Conservation (phyloP, 2,329 filamentous ascomycete genomes). For the Periconia sp. region DNA sequence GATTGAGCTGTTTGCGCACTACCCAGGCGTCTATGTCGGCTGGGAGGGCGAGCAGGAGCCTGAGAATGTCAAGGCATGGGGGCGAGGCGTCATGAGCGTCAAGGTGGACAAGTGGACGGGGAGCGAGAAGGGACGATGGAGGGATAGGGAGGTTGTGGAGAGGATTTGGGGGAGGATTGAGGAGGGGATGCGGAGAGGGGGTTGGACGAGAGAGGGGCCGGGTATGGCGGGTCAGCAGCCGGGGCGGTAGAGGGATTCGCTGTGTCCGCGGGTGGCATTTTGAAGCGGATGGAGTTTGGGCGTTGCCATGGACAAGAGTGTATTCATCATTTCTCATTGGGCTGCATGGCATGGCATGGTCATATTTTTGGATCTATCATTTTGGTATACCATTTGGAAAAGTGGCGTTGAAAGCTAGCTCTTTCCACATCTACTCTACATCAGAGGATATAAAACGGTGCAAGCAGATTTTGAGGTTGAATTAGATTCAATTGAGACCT, state of each 20-base stretch:
- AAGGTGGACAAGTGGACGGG: constrained; percentile 82
- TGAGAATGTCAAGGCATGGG: constrained; percentile 80
- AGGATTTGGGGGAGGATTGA: constrained; percentile 90
- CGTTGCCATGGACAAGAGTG: no score
- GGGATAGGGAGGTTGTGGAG: constrained; percentile 92
- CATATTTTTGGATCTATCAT: no score
- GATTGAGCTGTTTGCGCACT: constrained; percentile 86
- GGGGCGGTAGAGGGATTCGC: constrained; percentile 22
- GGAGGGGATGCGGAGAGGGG: constrained; percentile 81
- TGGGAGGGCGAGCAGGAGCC: constrained; percentile 87
- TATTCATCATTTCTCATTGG: no score
- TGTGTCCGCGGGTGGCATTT: no score
- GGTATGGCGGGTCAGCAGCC: constrained; percentile 42
- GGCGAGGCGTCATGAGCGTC: constrained; percentile 78
- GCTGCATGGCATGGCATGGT: no score
- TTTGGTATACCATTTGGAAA: no score
- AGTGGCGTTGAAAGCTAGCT: no score
- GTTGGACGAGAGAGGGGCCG: constrained; percentile 78
- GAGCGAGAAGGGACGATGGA: constrained; percentile 66
- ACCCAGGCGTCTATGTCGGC: constrained; percentile 85
- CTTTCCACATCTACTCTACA: no score
- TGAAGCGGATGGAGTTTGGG: no score
- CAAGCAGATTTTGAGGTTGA: no score
- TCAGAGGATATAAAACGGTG: no score
- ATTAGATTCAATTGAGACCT: no score